Evolutionary conservation across 2,329 filamentous ascomycete species (phyloP).

Genomic region (Diaporthe sp.): DNA sequence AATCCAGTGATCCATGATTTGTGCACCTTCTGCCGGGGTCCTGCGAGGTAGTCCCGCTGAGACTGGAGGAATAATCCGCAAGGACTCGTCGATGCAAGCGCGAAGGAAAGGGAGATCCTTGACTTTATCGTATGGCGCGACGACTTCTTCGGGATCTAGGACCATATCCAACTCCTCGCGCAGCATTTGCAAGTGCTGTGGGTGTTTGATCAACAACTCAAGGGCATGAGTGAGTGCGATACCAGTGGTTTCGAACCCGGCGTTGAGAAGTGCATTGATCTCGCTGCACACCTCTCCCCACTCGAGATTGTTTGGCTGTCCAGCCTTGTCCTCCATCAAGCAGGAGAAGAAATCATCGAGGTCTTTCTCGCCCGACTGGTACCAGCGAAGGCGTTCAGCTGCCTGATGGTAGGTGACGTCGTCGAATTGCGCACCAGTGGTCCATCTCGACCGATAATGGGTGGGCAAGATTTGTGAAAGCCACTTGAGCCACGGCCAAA

Average conservation of each 20-base stretch:
- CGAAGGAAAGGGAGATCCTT: neutral
- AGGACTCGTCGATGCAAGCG: neutral
- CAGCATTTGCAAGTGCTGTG: neutral
- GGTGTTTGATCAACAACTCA: neutral
- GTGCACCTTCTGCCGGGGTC: neutral
- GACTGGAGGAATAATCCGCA: neutral
- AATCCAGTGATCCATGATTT: neutral
- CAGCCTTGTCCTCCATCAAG: neutral
- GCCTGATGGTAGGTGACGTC: neutral
- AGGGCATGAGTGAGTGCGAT: neutral
- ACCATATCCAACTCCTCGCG: neutral
- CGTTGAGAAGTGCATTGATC: neutral
- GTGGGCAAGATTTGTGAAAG: neutral
- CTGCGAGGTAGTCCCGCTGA: neutral
- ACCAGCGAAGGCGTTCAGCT: neutral
- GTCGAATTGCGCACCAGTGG: neutral
- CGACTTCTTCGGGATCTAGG: neutral
- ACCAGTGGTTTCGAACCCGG: neutral
- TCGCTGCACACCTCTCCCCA: neutral
- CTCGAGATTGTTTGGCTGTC: neutral
- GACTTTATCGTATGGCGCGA: neutral
- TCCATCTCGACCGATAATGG: neutral
- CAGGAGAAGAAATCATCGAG: neutral
- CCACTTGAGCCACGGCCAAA: neutral
- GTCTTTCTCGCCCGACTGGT: neutral